These are phyloP conservation scores for Mortierella sp. DNA, from an alignment of 371 early-diverging fungal species.

Conservation along the genomic window DNA sequence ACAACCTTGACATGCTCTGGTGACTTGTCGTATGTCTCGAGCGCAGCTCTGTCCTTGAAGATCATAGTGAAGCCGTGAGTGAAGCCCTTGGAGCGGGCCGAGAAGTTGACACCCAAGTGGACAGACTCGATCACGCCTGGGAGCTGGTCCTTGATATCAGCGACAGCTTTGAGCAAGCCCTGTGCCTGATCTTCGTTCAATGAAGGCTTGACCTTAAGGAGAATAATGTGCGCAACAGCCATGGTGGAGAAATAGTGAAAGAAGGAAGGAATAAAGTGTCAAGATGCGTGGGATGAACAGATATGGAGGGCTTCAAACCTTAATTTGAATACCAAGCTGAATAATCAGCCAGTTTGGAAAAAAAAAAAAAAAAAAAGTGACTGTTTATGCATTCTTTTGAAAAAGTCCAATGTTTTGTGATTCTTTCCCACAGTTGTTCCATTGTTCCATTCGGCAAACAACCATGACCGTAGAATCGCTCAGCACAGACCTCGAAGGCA, in stretches of 20 bases:
- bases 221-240: slow-evolving; percentile 43
- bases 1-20: slow-evolving; percentile 39
- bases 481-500: slow-evolving; percentile 26
- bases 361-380: no score
- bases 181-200: slow-evolving; percentile 33
- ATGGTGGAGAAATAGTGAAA: slow-evolving; percentile 7
- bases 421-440: background rate
- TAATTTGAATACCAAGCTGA: no score
- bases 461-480: slow-evolving; percentile 37
- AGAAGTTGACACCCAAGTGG: slow-evolving; percentile 52
- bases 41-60: slow-evolving; percentile 43
- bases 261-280: background rate
- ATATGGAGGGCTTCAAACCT: background rate
- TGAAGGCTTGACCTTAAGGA: slow-evolving; percentile 49
- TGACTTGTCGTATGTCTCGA: slow-evolving; percentile 51
- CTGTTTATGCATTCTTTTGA: background rate
- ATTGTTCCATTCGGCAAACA: slow-evolving; percentile 3
- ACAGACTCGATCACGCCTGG: slow-evolving; percentile 47
- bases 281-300: background rate
- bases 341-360: no score
- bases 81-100: slow-evolving; percentile 37
- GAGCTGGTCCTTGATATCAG: slow-evolving; percentile 36
- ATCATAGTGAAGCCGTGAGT: slow-evolving; percentile 53
- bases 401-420: background rate
- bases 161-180: slow-evolving; percentile 42